Evolutionary conservation across 2,329 filamentous ascomycete species (phyloP), one percentile per base, ranked within the genome.

Genomic region (Alternaria metachromatica): DNA sequence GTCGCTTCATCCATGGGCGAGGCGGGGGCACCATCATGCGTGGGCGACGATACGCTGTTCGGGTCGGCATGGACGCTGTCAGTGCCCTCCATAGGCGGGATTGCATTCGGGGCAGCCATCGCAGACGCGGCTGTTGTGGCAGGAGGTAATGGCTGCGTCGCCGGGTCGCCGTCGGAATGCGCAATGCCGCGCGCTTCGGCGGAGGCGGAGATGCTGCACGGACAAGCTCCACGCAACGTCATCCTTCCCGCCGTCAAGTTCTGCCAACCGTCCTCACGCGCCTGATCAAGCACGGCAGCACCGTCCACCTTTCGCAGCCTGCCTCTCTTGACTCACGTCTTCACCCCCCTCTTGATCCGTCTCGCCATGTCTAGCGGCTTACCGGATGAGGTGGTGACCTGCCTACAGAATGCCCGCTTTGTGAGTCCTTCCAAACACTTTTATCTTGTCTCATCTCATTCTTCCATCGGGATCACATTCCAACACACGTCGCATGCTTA

Each of bases 401-500:
- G 94, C 78, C 88, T 99, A 23, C 90, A 97, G 78, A 98, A 97
- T 83, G 93, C 95, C 54, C 91, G 95, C 73, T 99, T 97, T 83
- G 94, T 97, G 88, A 64, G 82, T 73, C 49, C 51, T 41, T 30
- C 41, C 20, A 58, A 25, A 30, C 37, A 30, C 54, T 12, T 53
- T 53, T 41, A 37, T 57, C 44, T 46, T 10, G n/a, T 50, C 44
- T 49, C 11, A n/a, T 50, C 37, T 10, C 28, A 25, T 23, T 12
- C 41, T 55, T 45, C 44, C 46, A 12, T 46, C n/a, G 28, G 50
- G 23, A 15, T 21, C 12, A 45, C 33, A 7, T 37, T 41, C 10
- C 9, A 25, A 12, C n/a, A 41, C 45, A 21, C 30, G 48, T 28
- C 53, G 28, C 25, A 55, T 45, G 21, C 30, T n/a, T 30, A n/a